Conservation (phyloP, 2,329 filamentous ascomycete genomes). For the Stemphylium lycopersici region DNA sequence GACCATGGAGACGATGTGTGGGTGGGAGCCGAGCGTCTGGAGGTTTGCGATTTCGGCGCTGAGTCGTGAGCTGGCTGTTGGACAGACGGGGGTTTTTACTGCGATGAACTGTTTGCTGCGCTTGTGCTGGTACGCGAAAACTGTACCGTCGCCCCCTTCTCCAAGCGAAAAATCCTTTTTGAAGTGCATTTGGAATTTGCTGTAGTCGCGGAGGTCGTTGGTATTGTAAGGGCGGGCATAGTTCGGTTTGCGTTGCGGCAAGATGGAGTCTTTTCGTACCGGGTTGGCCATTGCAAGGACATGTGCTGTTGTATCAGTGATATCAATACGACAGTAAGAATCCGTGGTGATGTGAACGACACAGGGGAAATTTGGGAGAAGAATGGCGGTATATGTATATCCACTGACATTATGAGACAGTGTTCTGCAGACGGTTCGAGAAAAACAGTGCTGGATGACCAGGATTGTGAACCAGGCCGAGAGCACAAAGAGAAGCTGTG, state of each 20-base stretch:
- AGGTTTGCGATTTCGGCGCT: constrained; percentile 2
- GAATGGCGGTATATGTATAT: too few relatives aligned
- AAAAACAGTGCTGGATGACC: too few relatives aligned
- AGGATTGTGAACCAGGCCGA: too few relatives aligned
- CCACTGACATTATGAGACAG: too few relatives aligned
- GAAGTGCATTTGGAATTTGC: neutral
- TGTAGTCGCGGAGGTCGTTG: neutral
- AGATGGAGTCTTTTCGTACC: neutral
- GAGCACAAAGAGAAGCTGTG: too few relatives aligned
- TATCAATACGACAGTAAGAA: too few relatives aligned
- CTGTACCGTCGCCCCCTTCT: constrained; percentile 16
- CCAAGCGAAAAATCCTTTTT: neutral
- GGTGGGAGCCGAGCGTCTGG: constrained; percentile 5
- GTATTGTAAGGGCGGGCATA: neutral
- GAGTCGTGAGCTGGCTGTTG: neutral
- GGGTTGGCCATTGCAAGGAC: too few relatives aligned
- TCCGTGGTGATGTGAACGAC: too few relatives aligned
- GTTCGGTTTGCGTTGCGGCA: neutral
- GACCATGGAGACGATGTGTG: constrained; percentile 20
- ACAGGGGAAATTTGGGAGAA: too few relatives aligned
- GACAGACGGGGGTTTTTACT: neutral
- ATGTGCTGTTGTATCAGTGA: too few relatives aligned
- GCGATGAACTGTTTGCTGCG: neutral
- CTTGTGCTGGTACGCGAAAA: constrained; percentile 7
- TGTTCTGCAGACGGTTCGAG: too few relatives aligned